phyloP scores from a whole-genome alignment of 495 filamentous ascomycete genomes.

The Tuber magnatum region DNA sequence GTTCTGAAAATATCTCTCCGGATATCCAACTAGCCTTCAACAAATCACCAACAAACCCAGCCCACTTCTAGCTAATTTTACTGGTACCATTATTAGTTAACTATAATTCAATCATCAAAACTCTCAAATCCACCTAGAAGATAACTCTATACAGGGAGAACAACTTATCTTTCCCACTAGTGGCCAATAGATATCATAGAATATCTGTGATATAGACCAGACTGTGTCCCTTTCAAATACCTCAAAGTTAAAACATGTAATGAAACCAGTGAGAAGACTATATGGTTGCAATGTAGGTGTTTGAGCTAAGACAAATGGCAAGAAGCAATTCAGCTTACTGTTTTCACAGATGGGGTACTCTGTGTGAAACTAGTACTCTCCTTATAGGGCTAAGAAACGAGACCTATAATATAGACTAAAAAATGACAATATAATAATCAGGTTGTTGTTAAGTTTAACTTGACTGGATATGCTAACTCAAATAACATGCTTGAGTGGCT shows the following conservation, averaged over 20 bases:
- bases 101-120: conserved; percentile 7
- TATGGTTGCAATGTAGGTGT: background rate
- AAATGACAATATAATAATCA: background rate
- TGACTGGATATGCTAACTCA: background rate
- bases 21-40: background rate
- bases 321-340: background rate
- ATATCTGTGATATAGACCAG: background rate
- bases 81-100: background rate
- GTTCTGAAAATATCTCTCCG: conserved; percentile 3
- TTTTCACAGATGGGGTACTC: conserved; percentile 10
- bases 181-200: conserved; percentile 1
- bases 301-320: conserved; percentile 14
- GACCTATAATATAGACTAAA: background rate
- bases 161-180: too few species aligned
- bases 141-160: background rate
- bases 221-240: conserved; percentile 8
- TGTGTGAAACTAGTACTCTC: conserved; percentile 1
- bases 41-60: background rate
- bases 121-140: background rate
- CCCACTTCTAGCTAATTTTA: background rate
- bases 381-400: background rate
- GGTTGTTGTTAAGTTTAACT: too few species aligned
- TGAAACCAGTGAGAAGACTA: background rate
- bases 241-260: background rate
- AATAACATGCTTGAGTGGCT: too few species aligned